Evolutionary conservation across 345 rosid genomes (phyloP).

Genomic region (Gossypium mustelinum): DNA sequence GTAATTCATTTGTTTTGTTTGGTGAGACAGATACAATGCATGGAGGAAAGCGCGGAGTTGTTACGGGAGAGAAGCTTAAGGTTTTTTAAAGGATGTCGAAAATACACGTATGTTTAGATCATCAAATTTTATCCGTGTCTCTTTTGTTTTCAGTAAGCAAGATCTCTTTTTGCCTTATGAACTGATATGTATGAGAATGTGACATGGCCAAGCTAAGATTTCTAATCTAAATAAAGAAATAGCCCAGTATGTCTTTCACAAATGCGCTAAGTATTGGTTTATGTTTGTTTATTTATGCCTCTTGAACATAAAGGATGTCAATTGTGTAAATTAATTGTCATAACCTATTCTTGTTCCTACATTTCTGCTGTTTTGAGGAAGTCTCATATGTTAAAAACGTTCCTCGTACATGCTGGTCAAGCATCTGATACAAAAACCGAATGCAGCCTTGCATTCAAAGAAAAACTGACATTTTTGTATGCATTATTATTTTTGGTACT

Average conservation of each 20-base stretch:
- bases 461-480: background rate
- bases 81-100: constrained; percentile 92
- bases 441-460: background rate
- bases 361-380: background rate
- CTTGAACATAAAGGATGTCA: background rate
- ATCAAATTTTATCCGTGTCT: background rate
- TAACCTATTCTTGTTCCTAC: background rate
- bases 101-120: constrained; percentile 72
- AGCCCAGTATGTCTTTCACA: background rate
- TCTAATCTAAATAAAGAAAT: background rate
- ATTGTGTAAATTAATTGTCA: background rate
- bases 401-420: background rate
- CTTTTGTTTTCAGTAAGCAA: background rate
- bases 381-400: background rate
- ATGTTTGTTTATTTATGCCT: background rate
- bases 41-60: constrained; percentile 87
- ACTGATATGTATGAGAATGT: background rate
- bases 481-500: background rate
- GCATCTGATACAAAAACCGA: background rate
- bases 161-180: background rate
- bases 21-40: constrained; percentile 69
- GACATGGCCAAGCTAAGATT: background rate
- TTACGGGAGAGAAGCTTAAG: constrained; percentile 88
- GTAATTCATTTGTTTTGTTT: constrained; percentile 16
- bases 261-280: background rate